phyloP scores from a whole-genome alignment of 176 grass and related monocot species.

The Triticum monococcum region DNA sequence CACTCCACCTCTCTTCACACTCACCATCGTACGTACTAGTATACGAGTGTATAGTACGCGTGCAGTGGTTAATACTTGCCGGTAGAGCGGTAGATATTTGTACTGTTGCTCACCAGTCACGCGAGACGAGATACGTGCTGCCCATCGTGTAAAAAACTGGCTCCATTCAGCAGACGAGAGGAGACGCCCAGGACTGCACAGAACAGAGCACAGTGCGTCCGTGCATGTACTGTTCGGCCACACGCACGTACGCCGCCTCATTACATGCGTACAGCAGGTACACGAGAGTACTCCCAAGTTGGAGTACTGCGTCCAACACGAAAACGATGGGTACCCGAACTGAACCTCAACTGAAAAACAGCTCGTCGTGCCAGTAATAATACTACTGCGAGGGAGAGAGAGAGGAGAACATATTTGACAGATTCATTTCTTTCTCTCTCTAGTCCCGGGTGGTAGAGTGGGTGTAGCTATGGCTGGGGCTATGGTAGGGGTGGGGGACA shows the following conservation, averaged over 20 bases:
- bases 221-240: background rate
- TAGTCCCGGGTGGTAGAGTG: background rate
- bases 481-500: constrained; percentile 6
- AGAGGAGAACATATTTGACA: too few species aligned
- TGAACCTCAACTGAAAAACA: background rate
- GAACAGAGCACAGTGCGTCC: too few species aligned
- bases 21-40: background rate
- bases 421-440: constrained; percentile 1
- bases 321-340: background rate
- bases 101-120: background rate
- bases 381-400: background rate
- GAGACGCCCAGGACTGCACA: background rate
- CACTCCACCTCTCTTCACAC: constrained; percentile 20
- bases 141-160: background rate
- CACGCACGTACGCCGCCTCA: background rate
- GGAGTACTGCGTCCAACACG: background rate
- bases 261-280: background rate
- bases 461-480: background rate
- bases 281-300: background rate
- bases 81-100: background rate
- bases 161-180: background rate
- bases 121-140: background rate
- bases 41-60: background rate
- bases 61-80: background rate
- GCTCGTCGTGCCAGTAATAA: background rate